Base-by-base conservation (phyloP, 2,329 filamentous ascomycete species). In the Colletotrichum chlorophyti region DNA sequence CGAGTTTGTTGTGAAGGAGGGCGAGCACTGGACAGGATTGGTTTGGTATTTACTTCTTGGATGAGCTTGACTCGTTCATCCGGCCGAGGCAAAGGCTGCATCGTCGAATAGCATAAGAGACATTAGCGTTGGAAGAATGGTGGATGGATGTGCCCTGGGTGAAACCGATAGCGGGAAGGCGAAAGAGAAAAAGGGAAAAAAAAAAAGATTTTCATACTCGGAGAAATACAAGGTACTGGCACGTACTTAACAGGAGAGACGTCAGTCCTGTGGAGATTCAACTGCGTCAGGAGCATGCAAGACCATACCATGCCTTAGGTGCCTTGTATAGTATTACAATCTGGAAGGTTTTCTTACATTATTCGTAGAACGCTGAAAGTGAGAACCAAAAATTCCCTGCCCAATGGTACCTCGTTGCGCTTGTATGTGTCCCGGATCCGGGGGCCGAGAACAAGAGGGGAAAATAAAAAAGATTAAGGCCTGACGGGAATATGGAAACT, bases 61-160 rank as follows among this genome's bases (percentile, higher is more conserved):
- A n/a, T n/a, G 26, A 47, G 51, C 57, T 59, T 57, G 57, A 50
- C 37, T 60, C 51, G 55, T 29, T 53, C 41, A 31, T 43, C 35
- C 21, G 51, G 43, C 34, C 24, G 26, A 32, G 23, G 38, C 17
- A 37, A 38, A 23, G 19, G 35, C 14, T 38, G 57, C 43, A 60
- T 45, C 45, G 45, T 42, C 31, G 40, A 41, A 49, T 57, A 40
- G 46, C 23, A 24, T 31, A 24, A 24, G 5, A 26, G 26, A 8
- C 19, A 42, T 42, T 32, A 23, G 34, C 34, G 15, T 38, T 49
- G n/a, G 34, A 21, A 37, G 47, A 26, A 35, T 42, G 26, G 21
- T 29, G 24, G 24, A 40, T 19, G 34, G 46, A 38, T 31, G 26
- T 40, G 34, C 17, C 37, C 35, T 51, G 37, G 35, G 23, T 31